phyloP scores from a whole-genome alignment of 352 stramenopile species.

The Phytophthora chlamydospora region DNA sequence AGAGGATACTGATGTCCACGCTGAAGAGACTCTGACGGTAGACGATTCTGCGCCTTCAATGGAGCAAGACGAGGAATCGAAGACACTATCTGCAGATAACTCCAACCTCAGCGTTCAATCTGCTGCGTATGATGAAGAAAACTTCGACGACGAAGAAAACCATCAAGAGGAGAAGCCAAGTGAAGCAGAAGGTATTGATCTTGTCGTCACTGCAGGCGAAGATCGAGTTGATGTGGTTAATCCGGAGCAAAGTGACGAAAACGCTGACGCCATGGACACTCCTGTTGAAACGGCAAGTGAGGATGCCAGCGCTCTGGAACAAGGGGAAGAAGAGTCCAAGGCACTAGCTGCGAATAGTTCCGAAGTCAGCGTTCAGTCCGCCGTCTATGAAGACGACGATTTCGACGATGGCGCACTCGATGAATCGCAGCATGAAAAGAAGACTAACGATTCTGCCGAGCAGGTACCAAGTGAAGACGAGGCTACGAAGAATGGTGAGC shows the following conservation, averaged over 20 bases:
- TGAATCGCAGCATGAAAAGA: background rate
- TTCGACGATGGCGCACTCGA: conserved; percentile 30
- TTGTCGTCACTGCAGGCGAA: conserved; percentile 4
- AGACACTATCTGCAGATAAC: conserved; percentile 11
- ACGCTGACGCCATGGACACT: background rate
- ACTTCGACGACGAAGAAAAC: conserved; percentile 30
- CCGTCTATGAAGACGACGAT: conserved; percentile 32
- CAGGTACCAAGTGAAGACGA: background rate
- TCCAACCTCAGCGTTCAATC: conserved; percentile 28
- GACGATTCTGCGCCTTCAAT: background rate
- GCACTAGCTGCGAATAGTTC: conserved; percentile 18
- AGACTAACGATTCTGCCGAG: background rate
- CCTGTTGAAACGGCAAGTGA: conserved; percentile 1
- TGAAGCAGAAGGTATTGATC: background rate
- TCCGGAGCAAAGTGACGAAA: background rate
- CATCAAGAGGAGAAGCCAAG: conserved; percentile 7
- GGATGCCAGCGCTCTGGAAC: background rate
- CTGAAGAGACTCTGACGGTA: background rate
- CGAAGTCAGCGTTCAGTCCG: conserved; percentile 23
- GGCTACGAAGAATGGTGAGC: background rate
- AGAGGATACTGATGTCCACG: background rate
- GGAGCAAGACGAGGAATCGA: conserved; percentile 8
- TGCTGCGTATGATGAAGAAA: conserved; percentile 30
- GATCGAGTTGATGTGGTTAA: conserved; percentile 5
- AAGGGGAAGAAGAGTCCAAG: conserved; percentile 10